Evolutionary conservation across 306 rosid genomes (phyloP), one percentile per base, ranked within the genome.

Genomic region (Casuarina glauca): DNA sequence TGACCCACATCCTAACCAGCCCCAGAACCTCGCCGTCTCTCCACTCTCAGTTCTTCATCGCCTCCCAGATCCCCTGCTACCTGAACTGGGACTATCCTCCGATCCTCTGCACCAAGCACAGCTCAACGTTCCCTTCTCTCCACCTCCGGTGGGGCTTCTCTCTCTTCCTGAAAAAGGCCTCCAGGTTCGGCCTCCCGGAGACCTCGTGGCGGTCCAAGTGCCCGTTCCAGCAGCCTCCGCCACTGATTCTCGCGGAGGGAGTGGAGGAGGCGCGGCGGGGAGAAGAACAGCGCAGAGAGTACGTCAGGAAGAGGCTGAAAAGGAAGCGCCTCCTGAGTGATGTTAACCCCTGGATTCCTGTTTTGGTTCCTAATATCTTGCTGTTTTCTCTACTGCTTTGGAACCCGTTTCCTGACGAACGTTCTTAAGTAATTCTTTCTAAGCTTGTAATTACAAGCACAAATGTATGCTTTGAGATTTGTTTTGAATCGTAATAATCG

Each of bases 51-150:
- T 80, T 84, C 87, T 87, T 92, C 83, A 81, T 95, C 16, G 76
- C 91, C 84, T 55, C 82, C 77, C 94, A 84, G 82, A 82, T 89
- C 74, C 97, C 97, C 9, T 88, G 90, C 81, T 92, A 90, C 82
- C 88, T 92, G 63, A 85, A 88, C 9, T 92, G 97, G 96, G 97
- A 89, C 48, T 95, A 95, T 82, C 97, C 96, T 4, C 97, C 98
- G 3, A 13, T 94, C 75, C 92, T 94, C 67, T 92, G 96, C 83
- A 26, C 85, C 41, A 78, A 89, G 48, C 45, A 58, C 51, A 32
- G 83, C 0, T 35, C 35, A 73, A 10, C 80, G 51, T 82, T 85
- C 50, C 87, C 86, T 16, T 77, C 82, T 11, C 79, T 85, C 75
- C 90, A 88, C 53, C 81, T 81, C 20, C 83, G 39, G 75, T 95